A percentile compares a stretch with the other conserved stretches of the same genome.
Conservation (phyloP, 352 stramenopile genomes). For the Pythium phragmiticola region DNA sequence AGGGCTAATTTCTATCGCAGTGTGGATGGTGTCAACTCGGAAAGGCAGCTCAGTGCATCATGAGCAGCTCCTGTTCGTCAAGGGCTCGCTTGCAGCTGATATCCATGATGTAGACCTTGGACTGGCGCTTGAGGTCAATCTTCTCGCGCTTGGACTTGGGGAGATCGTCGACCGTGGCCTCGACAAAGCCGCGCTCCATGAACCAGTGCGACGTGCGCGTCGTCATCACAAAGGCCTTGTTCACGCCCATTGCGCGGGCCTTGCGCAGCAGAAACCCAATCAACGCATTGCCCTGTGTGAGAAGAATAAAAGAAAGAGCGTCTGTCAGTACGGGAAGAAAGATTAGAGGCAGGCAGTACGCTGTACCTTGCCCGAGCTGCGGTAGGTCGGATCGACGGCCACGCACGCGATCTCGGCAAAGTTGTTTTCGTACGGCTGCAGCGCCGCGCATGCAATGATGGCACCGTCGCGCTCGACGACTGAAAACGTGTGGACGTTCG, state of each 20-base stretch:
- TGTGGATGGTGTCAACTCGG: slow-evolving; percentile 6
- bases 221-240: slow-evolving; percentile 96
- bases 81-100: slow-evolving; percentile 80
- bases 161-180: slow-evolving; percentile 88
- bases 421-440: slow-evolving; percentile 90
- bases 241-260: slow-evolving; percentile 78
- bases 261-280: slow-evolving; percentile 91
- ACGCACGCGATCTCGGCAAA: slow-evolving; percentile 91
- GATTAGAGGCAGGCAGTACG: neutral
- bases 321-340: neutral
- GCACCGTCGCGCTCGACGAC: slow-evolving; percentile 87
- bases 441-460: slow-evolving; percentile 86
- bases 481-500: slow-evolving; percentile 86
- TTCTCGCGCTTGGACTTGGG: slow-evolving; percentile 74
- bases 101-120: slow-evolving; percentile 89
- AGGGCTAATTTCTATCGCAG: neutral
- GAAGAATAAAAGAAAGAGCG: neutral
- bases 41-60: slow-evolving; percentile 42
- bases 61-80: slow-evolving; percentile 82
- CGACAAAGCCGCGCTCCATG: slow-evolving; percentile 94
- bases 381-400: slow-evolving; percentile 86
- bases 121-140: slow-evolving; percentile 82
- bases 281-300: slow-evolving; percentile 76
- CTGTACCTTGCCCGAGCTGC: slow-evolving; percentile 70
- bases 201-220: slow-evolving; percentile 99